Base-by-base conservation (phyloP, 108 stramenopile species). In the Ochromonas danica region DNA sequence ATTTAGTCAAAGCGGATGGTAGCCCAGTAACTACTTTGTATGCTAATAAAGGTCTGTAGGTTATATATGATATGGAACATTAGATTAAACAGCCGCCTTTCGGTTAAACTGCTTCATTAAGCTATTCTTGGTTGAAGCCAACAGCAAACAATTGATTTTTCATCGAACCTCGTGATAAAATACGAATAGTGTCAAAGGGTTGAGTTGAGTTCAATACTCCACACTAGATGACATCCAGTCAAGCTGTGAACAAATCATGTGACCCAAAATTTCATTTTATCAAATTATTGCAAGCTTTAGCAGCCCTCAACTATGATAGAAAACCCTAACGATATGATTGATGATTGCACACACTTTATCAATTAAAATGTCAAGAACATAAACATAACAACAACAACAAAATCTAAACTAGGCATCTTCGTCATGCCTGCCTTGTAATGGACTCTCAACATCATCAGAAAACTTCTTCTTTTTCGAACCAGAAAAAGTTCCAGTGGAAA, bases 31-130 rank as follows among this genome's bases (percentile, higher is more conserved):
- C 3, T 3, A 14, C 3, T 67, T 36, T 67, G 31, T 67, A 35
- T 25, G 63, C 63, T 10, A 67, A 67, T 25, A 67, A 67, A 36
- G 63, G 63, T 25, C 35, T 67, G 63, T 67, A 67, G 35, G 25
- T 57, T 67, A 51, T 51, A 14, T 51, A 22, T 22, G 6, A 14
- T 22, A 6, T 51, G 22, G 22, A 14, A 14, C 6, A 14, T 51
- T 51, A 14, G 45, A 6, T 51, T 6, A 51, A 14, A 22, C 6
- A 14, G 45, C 22, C 22, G 6, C 45, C 14, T 51, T 6, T 51
- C 22, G 6, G 45, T 6, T 51, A 51, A 51, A 51, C 22, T 51
- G 45, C 22, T 22, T 14, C 22, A 51, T 14, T 51, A 51, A 22
- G 22, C 22, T 6, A 6, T 51, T 51, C 6, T 51, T 51, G 22